These are phyloP conservation scores for Suillus brevipes DNA, from an alignment of 768 basidiomycete species.

Conservation along the genomic window DNA sequence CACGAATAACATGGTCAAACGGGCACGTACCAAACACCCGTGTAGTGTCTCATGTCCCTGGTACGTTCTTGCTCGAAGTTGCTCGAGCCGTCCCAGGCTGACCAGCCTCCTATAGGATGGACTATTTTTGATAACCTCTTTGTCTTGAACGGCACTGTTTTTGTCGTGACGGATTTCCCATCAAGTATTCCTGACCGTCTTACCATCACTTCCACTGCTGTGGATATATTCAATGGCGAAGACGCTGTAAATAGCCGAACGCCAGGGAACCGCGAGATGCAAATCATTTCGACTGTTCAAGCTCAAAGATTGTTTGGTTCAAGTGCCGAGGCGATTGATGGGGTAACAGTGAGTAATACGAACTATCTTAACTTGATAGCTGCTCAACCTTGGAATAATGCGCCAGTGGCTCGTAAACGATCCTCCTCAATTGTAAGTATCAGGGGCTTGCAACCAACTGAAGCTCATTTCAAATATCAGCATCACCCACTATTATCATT, in stretches of 20 bases:
- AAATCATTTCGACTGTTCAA: slow-evolving; percentile 65
- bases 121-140: slow-evolving; percentile 86
- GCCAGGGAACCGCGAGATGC: slow-evolving; percentile 79
- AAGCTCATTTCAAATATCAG: slow-evolving; percentile 35
- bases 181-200: slow-evolving; percentile 61
- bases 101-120: slow-evolving; percentile 60
- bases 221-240: slow-evolving; percentile 56
- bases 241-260: slow-evolving; percentile 57
- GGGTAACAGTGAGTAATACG: slow-evolving; percentile 58
- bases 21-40: slow-evolving; percentile 55
- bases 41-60: slow-evolving; percentile 75
- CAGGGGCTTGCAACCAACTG: not conserved
- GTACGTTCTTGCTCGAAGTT: slow-evolving; percentile 34
- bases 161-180: slow-evolving; percentile 77
- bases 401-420: slow-evolving; percentile 79
- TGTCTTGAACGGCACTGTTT: slow-evolving; percentile 77
- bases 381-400: not conserved
- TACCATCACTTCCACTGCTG: slow-evolving; percentile 70
- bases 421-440: slow-evolving; percentile 75
- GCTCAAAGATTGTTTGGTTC: slow-evolving; percentile 71
- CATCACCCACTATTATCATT: slow-evolving; percentile 92
- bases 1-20: slow-evolving; percentile 40
- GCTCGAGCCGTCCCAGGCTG: not conserved
- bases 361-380: not conserved
- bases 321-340: slow-evolving; percentile 74